Base-by-base conservation (phyloP, 2,329 filamentous ascomycete species). In the Camillea tinctor region DNA sequence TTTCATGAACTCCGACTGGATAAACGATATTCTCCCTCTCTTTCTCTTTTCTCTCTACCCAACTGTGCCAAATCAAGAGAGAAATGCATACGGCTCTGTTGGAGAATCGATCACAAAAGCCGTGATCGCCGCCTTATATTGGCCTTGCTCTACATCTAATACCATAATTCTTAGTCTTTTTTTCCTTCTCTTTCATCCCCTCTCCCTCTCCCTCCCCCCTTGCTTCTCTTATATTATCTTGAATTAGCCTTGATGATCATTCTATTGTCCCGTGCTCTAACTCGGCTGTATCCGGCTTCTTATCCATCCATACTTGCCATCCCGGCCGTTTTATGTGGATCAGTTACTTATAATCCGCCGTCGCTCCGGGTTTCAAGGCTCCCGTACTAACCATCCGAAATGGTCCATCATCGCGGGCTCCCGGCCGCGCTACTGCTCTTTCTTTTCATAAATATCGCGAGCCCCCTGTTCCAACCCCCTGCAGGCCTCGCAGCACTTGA, bases 401-500 rank as follows among this genome's bases (percentile, higher is more conserved):
- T 66, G 64, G 60, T 58, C 52, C 24, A 5, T 13, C 21, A 44
- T 8, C 54, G 54, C 54, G 11, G 19, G 49, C 30, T 24, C 49
- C n/a, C 50, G 24, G 9, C 24, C 20, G 1, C 54, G 13, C 2
- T 40, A 13, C n/a, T 54, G 40, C 40, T 58, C 17, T 26, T 50
- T 22, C 55, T 65, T 26, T n/a, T 58, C 49, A 3, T 60, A 6
- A 9, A 40, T 13, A 57, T 50, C 48, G 49, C 55, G n/a, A 40
- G 52, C 20, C 53, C 60, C 26, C 54, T 24, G 44, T 54, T 64
- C 51, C 23, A 30, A 54, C 57, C 60, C 7, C 50, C 51, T 8
- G 57, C 59, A 36, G 57, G 56, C 49, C 51, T 65, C 49, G 62
- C 59, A 26, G 59, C 23, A 0, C 22, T 67, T 30, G 26, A 62